A percentile compares a stretch with the other conserved stretches of the same genome.
These are phyloP conservation scores for Gaultheria prostrata DNA, from an alignment of 148 eudicot genomes.

Conservation along the genomic window DNA sequence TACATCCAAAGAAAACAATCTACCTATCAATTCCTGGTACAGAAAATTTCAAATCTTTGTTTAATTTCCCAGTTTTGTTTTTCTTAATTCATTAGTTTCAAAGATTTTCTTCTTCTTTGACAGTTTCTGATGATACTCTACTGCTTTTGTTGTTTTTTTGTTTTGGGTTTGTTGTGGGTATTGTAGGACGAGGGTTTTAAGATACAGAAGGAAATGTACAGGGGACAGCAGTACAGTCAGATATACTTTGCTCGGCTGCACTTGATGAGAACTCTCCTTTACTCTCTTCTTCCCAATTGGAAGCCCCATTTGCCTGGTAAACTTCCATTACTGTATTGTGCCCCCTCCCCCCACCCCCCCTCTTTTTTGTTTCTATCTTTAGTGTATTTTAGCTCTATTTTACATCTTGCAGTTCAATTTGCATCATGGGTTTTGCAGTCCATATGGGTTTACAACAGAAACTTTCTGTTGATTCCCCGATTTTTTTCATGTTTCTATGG, in stretches of 20 bases:
- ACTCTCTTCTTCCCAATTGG: constrained; percentile 84
- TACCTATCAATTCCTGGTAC: constrained; percentile 54
- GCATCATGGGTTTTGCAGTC: background rate
- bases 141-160: background rate
- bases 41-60: background rate
- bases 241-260: constrained; percentile 81
- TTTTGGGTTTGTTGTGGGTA: no score
- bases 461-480: background rate
- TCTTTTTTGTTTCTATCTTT: background rate
- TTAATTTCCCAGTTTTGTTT: no score
- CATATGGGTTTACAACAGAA: background rate
- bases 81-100: background rate
- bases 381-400: background rate
- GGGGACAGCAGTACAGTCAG: constrained; percentile 95
- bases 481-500: background rate
- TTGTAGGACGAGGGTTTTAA: constrained; percentile 60
- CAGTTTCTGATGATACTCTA: background rate
- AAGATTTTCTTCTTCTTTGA: background rate
- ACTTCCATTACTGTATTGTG: background rate
- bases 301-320: constrained; percentile 83
- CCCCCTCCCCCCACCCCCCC: no score
- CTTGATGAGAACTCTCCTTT: constrained; percentile 69
- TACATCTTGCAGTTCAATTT: background rate
- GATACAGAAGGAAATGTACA: constrained; percentile 73
- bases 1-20: constrained; percentile 59